Percentiles rank a stretch among this genome's conserved stretches.
Evolutionary conservation across 2,329 filamentous ascomycete genomes (phyloP).

Genomic region (Fonsecaea nubica): DNA sequence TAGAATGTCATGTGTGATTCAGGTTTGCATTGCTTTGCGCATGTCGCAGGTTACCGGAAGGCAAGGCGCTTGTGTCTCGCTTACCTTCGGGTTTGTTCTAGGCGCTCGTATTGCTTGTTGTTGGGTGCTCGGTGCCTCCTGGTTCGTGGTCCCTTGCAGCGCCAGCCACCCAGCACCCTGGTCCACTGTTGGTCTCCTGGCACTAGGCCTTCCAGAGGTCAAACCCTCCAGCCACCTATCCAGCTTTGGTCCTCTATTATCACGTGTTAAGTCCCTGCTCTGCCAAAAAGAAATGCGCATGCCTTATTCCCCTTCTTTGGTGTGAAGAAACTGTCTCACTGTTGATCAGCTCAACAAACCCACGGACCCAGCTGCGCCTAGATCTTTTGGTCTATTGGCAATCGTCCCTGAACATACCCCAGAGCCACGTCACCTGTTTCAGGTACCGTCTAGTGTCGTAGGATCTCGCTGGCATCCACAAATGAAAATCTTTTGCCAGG

Average conservation of each 20-base stretch:
- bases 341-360: constrained; percentile 11
- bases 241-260: constrained; percentile 16
- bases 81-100: neutral
- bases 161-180: constrained; percentile 8
- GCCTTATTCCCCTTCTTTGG: neutral
- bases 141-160: constrained; percentile 21
- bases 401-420: neutral
- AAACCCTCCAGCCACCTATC: constrained; percentile 10
- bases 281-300: constrained; percentile 10
- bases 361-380: neutral
- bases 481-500: constrained; percentile 24
- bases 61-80: constrained; percentile 14
- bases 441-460: neutral
- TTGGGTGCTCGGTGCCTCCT: neutral
- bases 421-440: constrained; percentile 17
- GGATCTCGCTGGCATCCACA: neutral
- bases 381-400: constrained; percentile 5
- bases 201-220: constrained; percentile 1
- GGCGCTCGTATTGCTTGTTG: constrained; percentile 1
- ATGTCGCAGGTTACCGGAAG: neutral
- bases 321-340: constrained; percentile 8
- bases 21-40: neutral
- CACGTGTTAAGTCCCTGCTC: neutral
- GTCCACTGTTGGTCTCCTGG: constrained; percentile 3
- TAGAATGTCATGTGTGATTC: neutral